Base-by-base conservation (phyloP, 192 early-diverging fungal genomes). In the Entomortierella beljakovae region DNA sequence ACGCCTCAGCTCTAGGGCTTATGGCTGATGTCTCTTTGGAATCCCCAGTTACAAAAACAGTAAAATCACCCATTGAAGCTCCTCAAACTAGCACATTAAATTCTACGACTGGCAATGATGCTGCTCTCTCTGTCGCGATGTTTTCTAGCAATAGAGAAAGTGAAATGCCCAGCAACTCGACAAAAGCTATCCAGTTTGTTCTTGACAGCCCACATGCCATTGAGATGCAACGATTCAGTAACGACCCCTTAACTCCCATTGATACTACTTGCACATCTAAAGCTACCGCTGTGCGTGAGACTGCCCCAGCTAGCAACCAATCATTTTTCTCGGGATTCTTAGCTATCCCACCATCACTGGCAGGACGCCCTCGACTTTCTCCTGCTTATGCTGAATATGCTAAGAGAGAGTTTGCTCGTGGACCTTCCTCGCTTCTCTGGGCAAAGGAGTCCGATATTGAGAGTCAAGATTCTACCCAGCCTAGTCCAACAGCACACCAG, bases 311-410 rank as follows among this genome's bases (percentile, higher is more conserved):
- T 9, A 13, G 7, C 26, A 50, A 48, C 23, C 34, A 64, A 37
- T 26, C 56, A 13, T 64, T 71, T 46, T 71, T 71, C 34, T n/a
- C 51, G 10, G 61, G 61, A 5, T 71, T 61, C 34, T 49, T 71
- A n/a, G 23, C 60, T 1, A 50, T 71, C 61, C 70, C 70, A 38
- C 70, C 70, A 6, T 71, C 70, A 0, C 23, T 71, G 34, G 70
- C 70, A 2, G 70, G 70, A 25, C 29, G 70, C 0, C 70, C 70
- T 0, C n/a, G 20, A 6, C 28, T 71, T 32, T 37, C 61, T 0
- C 38, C 52, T 22, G 61, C 55, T 0, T 34, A 40, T 6, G 70
- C 62, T 38, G 53, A 71, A 31, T 62, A 48, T 15, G 7, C 43
- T 6, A 35, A 42, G 4, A 38, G 43, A 0, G 52, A 64, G 70